Evolutionary conservation across 2,329 filamentous ascomycete species (phyloP), one percentile per base, ranked within the genome.

Genomic region (Aspergillus terreus): DNA sequence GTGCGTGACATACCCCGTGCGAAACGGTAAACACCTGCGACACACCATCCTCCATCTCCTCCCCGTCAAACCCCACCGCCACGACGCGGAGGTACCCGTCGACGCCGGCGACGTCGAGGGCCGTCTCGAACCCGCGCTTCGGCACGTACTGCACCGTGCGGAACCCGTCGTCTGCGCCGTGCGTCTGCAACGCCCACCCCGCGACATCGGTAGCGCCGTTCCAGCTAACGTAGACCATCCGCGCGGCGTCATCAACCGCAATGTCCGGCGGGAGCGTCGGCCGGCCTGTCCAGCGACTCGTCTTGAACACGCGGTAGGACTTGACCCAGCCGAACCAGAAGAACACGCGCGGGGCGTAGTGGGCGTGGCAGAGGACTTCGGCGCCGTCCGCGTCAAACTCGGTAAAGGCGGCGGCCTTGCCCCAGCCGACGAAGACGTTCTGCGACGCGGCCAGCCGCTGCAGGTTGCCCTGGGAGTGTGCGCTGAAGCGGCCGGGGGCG

Each of bases 231-330:
- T 35, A 63, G 61, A 44, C 57, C 7, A 30, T 2, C 7, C 27
- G 27, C 27, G 58, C 52, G 4, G 57, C 61, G 9, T 58, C 47
- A 17, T 54, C 58, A 5, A 64, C 47, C 0, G 60, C 57, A 11
- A 66, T 54, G 44, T 56, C 55, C 1, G 68, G 67, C 1, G 52
- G 50, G n/a, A 75, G 76, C 4, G 63, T 68, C 1, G 80, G 80
- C 6, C 65, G 60, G 0, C 77, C 80, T 4, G 72, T 71, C 79
- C 82, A 85, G 50, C 76, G 69, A 21, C 58, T 56, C 59, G 27
- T 6, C 27, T 80, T 81, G 66, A 79, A 79, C 2, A 76, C 77
- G 21, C 82, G 77, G 59, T 85, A 84, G 50, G 78, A 82, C 15
- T 60, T 49, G 35, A 63, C 49, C 7, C 57, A 67, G 72, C 75